Evolutionary conservation across 2,329 filamentous ascomycete genomes (phyloP).

Genomic region (Penicillium sp.): DNA sequence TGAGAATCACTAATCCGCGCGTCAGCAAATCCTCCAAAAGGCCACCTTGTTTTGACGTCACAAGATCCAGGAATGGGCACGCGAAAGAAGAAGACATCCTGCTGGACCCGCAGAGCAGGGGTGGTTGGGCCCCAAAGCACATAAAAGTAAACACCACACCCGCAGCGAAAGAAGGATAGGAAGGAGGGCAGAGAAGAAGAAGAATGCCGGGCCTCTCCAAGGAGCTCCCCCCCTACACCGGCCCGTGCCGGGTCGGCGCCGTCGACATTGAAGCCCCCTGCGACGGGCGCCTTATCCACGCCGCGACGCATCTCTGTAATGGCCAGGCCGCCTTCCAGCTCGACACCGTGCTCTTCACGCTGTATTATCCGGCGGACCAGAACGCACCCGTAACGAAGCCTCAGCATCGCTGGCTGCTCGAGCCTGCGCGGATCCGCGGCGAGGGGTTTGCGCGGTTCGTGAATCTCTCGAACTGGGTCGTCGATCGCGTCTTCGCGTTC

Average conservation of each 20-base stretch:
- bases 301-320: neutral
- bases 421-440: neutral
- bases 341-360: slow-evolving; percentile 4
- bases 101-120: no score
- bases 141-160: no score
- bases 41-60: neutral
- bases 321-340: slow-evolving; percentile 2
- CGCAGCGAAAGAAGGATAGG: neutral
- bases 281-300: neutral
- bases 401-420: neutral
- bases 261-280: slow-evolving; percentile 4
- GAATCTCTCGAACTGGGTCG: neutral
- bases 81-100: neutral
- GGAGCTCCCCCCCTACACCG: neutral
- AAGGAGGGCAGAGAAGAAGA: no score
- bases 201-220: neutral
- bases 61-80: neutral
- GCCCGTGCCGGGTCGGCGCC: slow-evolving; percentile 2
- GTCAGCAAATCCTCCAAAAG: neutral
- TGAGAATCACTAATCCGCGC: neutral
- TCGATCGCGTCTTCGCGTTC: slow-evolving; percentile 1
- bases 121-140: no score
- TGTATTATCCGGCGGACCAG: neutral
- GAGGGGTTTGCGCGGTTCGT: slow-evolving; percentile 1
- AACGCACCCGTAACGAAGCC: neutral